These are phyloP conservation scores for Talaromyces pinophilus DNA, from an alignment of 2,329 filamentous ascomycete species.

Conservation along the genomic window DNA sequence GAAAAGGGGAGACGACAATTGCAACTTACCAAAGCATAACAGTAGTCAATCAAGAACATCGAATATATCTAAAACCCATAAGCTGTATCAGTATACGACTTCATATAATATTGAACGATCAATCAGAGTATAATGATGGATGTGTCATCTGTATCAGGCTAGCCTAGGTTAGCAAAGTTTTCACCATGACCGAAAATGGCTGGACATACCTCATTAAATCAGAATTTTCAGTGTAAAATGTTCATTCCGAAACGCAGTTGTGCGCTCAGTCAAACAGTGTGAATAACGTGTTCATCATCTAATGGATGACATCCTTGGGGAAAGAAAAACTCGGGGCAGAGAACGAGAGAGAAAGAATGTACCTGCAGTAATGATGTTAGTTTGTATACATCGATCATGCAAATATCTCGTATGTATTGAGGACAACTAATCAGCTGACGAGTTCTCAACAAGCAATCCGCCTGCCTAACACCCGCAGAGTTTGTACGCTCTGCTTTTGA, in stretches of 20 bases:
- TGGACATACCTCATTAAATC: constrained; percentile 65
- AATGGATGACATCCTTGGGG: constrained; percentile 41
- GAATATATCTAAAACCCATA: constrained; percentile 9
- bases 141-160: constrained; percentile 47
- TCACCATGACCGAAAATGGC: constrained; percentile 17
- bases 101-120: background rate
- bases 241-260: constrained; percentile 58
- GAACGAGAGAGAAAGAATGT: constrained; percentile 32
- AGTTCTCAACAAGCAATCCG: constrained; percentile 68
- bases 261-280: constrained; percentile 66
- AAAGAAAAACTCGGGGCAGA: constrained; percentile 5
- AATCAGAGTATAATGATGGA: constrained; percentile 18
- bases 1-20: constrained; percentile 4
- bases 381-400: background rate
- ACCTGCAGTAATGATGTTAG: constrained; percentile 19
- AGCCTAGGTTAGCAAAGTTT: constrained; percentile 15
- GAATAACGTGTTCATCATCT: constrained; percentile 68
- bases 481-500: constrained; percentile 64
- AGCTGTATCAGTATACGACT: constrained; percentile 11
- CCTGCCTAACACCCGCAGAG: constrained; percentile 57
- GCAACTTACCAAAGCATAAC: constrained; percentile 6
- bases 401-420: background rate
- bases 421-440: constrained; percentile 58
- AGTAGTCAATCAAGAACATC: background rate
- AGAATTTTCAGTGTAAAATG: constrained; percentile 66